Percentiles rank a stretch among this genome's conserved stretches.
Evolutionary conservation across 1,284 basidiomycete species (phyloP).

Genomic region (Cerioporus squamosus): DNA sequence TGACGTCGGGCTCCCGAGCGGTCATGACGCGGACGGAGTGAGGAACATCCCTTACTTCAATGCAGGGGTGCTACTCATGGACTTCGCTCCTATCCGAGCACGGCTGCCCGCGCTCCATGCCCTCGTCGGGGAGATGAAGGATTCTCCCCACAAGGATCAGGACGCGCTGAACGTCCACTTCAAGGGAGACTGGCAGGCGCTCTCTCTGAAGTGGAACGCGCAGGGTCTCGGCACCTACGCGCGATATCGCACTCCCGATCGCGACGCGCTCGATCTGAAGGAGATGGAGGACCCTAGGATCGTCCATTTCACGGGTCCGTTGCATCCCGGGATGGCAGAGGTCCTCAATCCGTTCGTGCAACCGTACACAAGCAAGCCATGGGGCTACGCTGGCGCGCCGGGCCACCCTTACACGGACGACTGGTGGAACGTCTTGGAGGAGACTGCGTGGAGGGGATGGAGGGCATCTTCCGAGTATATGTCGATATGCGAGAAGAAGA

Average conservation of each 20-base stretch:
- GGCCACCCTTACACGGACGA: conserved; percentile 52
- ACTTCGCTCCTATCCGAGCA: conserved; percentile 46
- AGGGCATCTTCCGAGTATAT: conserved; percentile 23
- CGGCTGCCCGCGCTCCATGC: conserved; percentile 31
- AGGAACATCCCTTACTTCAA: conserved; percentile 52
- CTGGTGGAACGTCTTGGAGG: conserved; percentile 51
- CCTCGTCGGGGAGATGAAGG: conserved; percentile 31
- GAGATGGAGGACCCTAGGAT: conserved; percentile 48
- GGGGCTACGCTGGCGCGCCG: conserved; percentile 59
- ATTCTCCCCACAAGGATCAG: conserved; percentile 48
- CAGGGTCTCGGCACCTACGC: conserved; percentile 63
- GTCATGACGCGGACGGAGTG: conserved; percentile 38
- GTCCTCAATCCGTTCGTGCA: conserved; percentile 57
- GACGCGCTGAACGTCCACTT: conserved; percentile 58
- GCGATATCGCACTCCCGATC: conserved; percentile 37
- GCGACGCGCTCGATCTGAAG: conserved; percentile 36
- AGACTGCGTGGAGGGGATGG: conserved; percentile 48
- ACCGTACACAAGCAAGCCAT: conserved; percentile 58
- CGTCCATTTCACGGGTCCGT: conserved; percentile 62
- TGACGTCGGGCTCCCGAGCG: conserved; percentile 57
- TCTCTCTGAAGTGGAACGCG: conserved; percentile 56
- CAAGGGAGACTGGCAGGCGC: conserved; percentile 40
- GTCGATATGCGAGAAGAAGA: conserved; percentile 7
- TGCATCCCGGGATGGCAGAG: conserved; percentile 48
- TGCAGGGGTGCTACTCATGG: conserved; percentile 56